Evolutionary conservation across 1,284 basidiomycete species (phyloP), one percentile per base, ranked within the genome.

Genomic region (Fomitiporia mediterranea): DNA sequence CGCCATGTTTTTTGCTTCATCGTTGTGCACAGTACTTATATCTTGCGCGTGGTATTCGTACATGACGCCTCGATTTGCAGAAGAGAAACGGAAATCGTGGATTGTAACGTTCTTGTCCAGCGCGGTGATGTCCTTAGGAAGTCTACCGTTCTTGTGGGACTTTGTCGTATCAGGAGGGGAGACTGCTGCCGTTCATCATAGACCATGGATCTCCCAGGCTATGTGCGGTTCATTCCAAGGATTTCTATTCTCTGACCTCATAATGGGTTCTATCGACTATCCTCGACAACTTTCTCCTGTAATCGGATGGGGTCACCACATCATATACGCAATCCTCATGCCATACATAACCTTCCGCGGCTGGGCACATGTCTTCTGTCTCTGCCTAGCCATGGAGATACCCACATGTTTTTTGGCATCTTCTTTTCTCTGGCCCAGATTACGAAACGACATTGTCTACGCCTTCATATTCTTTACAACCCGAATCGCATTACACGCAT

Each of bases 151-250:
- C 35, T n/a, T 55, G 3, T 37, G n/a, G 34, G 35, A 40, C 15
- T 55, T 48, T 13, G 3, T 55, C 2, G 15, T 17, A 1, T 4
- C 44, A 23, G 21, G 38, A 39, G 53, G 46, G 1, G 37, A 55
- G 13, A 8, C 49, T n/a, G 32, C 27, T 35, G 23, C 32, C 35
- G 38, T 49, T 7, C 13, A 28, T 1, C 30, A 50, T n/a, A 28
- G 19, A n/a, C 7, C 4, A 2, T 7, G 35, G 3, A 32, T 39
- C 11, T 32, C 53, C 6, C 47, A 38, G 13, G 23, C 47, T 4
- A 21, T 55, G 3, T 49, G 53, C 44, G 53, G 44, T n/a, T 44
- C 53, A 27, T 55, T 55, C 23, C 53, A 55, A 39, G 53, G 53
- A 6, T 50, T 48, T 30, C 46, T 55, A 6, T 34, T 55, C 15